A percentile compares a stretch with the other conserved stretches of the same genome.
phyloP scores from a whole-genome alignment of 202 grass and related monocot species.

The Brachypodium distachyon region DNA sequence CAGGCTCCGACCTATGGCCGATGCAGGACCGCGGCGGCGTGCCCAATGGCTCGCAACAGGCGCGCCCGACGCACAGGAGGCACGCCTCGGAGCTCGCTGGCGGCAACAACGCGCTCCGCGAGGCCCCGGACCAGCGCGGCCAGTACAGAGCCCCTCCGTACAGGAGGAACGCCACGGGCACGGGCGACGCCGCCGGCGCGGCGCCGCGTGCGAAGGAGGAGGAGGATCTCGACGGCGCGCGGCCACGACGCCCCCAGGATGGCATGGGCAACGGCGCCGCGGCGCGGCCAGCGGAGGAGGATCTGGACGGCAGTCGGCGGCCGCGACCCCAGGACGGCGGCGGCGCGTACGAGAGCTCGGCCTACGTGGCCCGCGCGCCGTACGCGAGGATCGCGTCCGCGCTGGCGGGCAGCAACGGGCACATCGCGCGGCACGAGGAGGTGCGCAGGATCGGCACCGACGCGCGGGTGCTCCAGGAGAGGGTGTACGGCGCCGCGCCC shows the following conservation, averaged over 20 bases:
- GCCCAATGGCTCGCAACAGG: background rate
- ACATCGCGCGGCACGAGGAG: constrained; percentile 56
- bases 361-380: background rate
- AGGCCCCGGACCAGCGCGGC: background rate
- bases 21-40: background rate
- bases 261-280: background rate
- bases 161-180: constrained; percentile 7
- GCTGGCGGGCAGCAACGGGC: constrained; percentile 43
- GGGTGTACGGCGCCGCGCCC: constrained; percentile 21
- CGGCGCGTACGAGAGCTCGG: constrained; percentile 30
- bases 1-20: background rate
- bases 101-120: background rate
- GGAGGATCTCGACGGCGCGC: background rate
- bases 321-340: background rate
- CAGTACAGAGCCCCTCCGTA: constrained; percentile 22
- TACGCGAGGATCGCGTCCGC: constrained; percentile 35
- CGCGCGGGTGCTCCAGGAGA: constrained; percentile 40
- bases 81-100: constrained; percentile 21
- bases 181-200: background rate
- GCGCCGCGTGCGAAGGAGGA: background rate
- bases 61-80: constrained; percentile 18
- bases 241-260: background rate
- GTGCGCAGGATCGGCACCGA: constrained; percentile 41
- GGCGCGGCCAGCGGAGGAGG: background rate
- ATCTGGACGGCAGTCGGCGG: background rate